Conservation (phyloP, 805 yeast genomes). For the Cyberlindnera misumaiensis region DNA sequence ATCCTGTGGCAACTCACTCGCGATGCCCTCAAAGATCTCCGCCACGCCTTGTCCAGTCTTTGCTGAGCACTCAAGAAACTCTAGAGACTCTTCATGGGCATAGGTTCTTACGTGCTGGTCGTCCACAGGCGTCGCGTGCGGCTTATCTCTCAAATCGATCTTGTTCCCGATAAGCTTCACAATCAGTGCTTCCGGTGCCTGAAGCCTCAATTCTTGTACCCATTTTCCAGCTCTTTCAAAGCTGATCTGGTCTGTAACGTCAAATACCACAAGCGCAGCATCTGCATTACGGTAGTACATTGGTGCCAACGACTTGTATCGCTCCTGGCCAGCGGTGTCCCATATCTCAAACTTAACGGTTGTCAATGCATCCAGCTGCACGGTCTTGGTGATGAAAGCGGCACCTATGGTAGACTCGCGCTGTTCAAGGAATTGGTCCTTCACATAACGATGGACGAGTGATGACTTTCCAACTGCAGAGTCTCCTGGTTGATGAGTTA, state of each 20-base stretch:
- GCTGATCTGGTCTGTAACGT: slow-evolving; percentile 64
- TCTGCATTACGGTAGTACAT: slow-evolving; percentile 79
- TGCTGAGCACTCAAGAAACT: slow-evolving; percentile 33
- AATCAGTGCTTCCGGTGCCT: slow-evolving; percentile 65
- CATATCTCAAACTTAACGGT: slow-evolving; percentile 43
- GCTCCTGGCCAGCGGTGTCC: slow-evolving; percentile 96
- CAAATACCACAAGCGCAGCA: slow-evolving; percentile 85
- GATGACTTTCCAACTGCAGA: slow-evolving; percentile 86
- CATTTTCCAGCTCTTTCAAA: slow-evolving; percentile 77
- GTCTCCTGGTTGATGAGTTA: slow-evolving; percentile 60
- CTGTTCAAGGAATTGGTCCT: slow-evolving; percentile 64
- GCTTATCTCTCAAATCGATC: slow-evolving; percentile 41
- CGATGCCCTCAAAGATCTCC: slow-evolving; percentile 34
- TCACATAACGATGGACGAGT: slow-evolving; percentile 73
- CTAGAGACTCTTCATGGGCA: slow-evolving; percentile 21
- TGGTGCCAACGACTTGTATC: slow-evolving; percentile 77
- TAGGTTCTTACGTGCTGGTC: slow-evolving; percentile 7
- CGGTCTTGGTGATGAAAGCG: slow-evolving; percentile 84
- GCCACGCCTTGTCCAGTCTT: slow-evolving; percentile 59
- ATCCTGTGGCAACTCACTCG: slow-evolving; percentile 40
- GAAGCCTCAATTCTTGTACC: slow-evolving; percentile 87
- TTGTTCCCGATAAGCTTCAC: slow-evolving; percentile 89
- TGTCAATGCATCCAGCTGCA: slow-evolving; percentile 38
- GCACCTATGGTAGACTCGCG: slow-evolving; percentile 98
- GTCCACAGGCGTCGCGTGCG: slow-evolving; percentile 19